These are phyloP conservation scores for Clarireedia paspali DNA, from an alignment of 2,329 filamentous ascomycete genomes.

Conservation along the genomic window DNA sequence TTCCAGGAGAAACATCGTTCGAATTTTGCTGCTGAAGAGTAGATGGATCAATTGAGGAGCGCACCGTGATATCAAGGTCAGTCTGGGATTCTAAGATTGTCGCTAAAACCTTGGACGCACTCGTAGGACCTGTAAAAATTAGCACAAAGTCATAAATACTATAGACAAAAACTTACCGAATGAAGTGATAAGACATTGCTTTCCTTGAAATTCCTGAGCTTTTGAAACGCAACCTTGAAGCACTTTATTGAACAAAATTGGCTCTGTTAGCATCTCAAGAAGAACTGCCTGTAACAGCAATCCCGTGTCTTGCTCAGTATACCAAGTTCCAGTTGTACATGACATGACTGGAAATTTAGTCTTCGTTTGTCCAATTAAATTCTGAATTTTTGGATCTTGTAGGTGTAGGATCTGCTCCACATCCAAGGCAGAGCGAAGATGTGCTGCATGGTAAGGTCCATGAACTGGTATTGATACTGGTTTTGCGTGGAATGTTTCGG, in stretches of 20 bases:
- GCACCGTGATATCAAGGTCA: slow-evolving; percentile 2
- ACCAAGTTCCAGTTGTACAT: slow-evolving; percentile 30
- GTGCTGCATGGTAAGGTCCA: slow-evolving; percentile 27
- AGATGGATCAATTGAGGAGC: not conserved
- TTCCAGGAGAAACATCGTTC: slow-evolving; percentile 5
- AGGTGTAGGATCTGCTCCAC: slow-evolving; percentile 15
- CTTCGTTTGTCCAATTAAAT: slow-evolving; percentile 35
- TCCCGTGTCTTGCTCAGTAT: slow-evolving; percentile 10
- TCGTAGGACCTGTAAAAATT: slow-evolving; percentile 40
- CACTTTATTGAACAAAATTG: slow-evolving; percentile 40
- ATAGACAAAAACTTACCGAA: slow-evolving; percentile 30
- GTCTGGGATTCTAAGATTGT: slow-evolving; percentile 6
- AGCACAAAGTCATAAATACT: not conserved
- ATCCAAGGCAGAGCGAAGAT: slow-evolving; percentile 23
- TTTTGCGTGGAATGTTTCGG: slow-evolving; percentile 2
- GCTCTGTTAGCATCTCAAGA: slow-evolving; percentile 43
- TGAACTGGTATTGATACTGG: slow-evolving; percentile 16
- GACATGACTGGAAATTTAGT: slow-evolving; percentile 44
- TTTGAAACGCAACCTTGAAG: slow-evolving; percentile 40
- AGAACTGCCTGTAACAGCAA: slow-evolving; percentile 22
- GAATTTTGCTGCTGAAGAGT: not conserved
- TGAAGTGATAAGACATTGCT: slow-evolving; percentile 39
- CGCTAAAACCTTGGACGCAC: slow-evolving; percentile 32
- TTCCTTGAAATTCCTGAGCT: slow-evolving; percentile 34
- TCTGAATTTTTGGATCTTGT: slow-evolving; percentile 32